phyloP scores from a whole-genome alignment of 169 alveolate species.

The Cryptosporidium xiaoi region DNA sequence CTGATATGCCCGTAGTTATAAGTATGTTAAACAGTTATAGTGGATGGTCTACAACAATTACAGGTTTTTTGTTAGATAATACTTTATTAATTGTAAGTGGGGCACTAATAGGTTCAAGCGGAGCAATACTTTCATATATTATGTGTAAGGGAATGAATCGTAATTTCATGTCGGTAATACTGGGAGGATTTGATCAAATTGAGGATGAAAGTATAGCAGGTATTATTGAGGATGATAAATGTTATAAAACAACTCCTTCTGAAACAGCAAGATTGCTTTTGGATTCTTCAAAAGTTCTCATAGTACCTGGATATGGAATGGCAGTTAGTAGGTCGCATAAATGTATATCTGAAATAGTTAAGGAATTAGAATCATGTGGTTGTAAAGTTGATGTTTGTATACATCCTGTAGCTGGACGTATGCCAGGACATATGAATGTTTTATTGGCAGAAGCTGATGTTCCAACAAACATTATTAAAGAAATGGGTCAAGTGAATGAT shows the following conservation, averaged over 20 bases:
- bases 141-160: constrained; percentile 87
- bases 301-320: constrained; percentile 86
- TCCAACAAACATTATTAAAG: constrained; percentile 76
- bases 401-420: constrained; percentile 82
- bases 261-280: constrained; percentile 76
- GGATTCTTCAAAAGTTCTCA: constrained; percentile 75
- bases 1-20: constrained; percentile 90
- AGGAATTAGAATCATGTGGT: constrained; percentile 74
- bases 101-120: constrained; percentile 83
- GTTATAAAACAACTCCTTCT: constrained; percentile 20
- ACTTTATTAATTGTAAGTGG: constrained; percentile 84
- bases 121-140: constrained; percentile 82
- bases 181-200: constrained; percentile 84
- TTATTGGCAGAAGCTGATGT: constrained; percentile 79
- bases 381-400: constrained; percentile 74
- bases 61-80: constrained; percentile 84
- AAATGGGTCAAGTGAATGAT: constrained; percentile 80
- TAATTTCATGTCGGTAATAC: constrained; percentile 81
- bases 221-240: constrained; percentile 75
- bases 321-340: constrained; percentile 80
- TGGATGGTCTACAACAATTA: constrained; percentile 89
- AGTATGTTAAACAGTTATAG: constrained; percentile 87
- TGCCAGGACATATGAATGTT: constrained; percentile 82
- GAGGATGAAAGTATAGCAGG: constrained; percentile 45
- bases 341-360: constrained; percentile 76